These are phyloP conservation scores for Aspergillus niger DNA, from an alignment of 2,329 filamentous ascomycete species.

Conservation along the genomic window DNA sequence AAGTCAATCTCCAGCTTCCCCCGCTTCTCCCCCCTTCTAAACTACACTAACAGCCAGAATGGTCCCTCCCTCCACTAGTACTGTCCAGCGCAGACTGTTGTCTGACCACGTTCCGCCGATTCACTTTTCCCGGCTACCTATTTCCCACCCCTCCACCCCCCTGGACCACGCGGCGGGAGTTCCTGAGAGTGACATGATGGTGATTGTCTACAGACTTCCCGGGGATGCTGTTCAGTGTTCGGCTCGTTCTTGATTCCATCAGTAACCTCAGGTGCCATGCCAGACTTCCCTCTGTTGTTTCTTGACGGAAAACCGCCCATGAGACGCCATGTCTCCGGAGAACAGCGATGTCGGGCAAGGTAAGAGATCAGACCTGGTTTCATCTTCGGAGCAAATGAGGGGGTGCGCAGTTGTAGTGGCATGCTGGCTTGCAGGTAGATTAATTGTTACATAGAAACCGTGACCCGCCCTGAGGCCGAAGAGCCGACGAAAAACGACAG, in stretches of 20 bases:
- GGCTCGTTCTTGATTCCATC: background rate
- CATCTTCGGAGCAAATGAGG: slow-evolving; percentile 2
- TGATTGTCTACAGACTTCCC: slow-evolving; percentile 12
- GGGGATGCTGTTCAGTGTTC: slow-evolving; percentile 9
- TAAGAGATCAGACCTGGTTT: slow-evolving; percentile 16
- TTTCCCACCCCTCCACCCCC: background rate
- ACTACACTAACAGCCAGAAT: background rate
- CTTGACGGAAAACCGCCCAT: slow-evolving; percentile 18
- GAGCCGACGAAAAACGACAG: slow-evolving; percentile 13
- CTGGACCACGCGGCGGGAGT: background rate
- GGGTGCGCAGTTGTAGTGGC: background rate
- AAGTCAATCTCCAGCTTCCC: background rate
- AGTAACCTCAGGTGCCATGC: slow-evolving; percentile 20
- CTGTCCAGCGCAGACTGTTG: background rate
- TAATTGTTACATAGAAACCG: slow-evolving; percentile 15
- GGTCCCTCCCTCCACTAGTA: background rate
- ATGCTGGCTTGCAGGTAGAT: background rate
- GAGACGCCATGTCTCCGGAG: slow-evolving; percentile 34
- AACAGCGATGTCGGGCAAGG: slow-evolving; percentile 27
- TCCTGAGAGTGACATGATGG: background rate
- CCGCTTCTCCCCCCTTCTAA: background rate
- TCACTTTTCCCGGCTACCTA: background rate
- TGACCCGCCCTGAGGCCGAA: slow-evolving; percentile 21
- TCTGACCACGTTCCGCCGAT: background rate
- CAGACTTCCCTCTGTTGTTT: slow-evolving; percentile 4